A percentile compares a stretch with the other conserved stretches of the same genome.
phyloP scores from a whole-genome alignment of 2,329 filamentous ascomycete genomes.

The Fusarium pininemorale region DNA sequence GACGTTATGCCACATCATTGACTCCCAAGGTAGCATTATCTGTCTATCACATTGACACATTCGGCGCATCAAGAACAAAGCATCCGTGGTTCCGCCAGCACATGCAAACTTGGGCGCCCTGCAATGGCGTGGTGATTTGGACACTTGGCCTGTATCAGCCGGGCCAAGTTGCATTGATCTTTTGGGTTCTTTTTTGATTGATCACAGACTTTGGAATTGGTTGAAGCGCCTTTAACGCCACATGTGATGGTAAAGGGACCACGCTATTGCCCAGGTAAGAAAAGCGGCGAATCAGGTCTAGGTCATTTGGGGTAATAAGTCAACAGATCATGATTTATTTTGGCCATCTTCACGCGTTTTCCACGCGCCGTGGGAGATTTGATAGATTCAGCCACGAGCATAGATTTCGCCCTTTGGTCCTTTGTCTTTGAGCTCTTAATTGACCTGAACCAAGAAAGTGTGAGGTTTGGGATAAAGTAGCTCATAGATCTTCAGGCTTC shows the following conservation, averaged over 20 bases:
- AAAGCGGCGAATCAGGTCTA: conserved; percentile 23
- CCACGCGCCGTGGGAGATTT: conserved; percentile 31
- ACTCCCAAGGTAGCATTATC: conserved; percentile 19
- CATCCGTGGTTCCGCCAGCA: conserved; percentile 14
- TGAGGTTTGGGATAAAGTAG: not conserved
- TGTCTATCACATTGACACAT: conserved; percentile 17
- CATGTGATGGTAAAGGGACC: conserved; percentile 1
- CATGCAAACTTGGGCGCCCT: not conserved
- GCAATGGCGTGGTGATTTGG: not conserved
- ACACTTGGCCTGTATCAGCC: conserved; percentile 6
- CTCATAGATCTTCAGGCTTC: not conserved
- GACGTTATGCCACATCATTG: conserved; percentile 38
- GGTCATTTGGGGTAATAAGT: conserved; percentile 24
- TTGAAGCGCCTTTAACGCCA: conserved; percentile 29
- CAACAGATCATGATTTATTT: conserved; percentile 23
- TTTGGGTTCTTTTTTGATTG: not conserved
- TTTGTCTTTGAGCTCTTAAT: conserved; percentile 1
- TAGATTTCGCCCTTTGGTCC: not conserved
- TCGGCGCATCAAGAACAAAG: not conserved
- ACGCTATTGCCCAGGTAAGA: conserved; percentile 15
- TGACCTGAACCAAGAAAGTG: not conserved
- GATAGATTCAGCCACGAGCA: conserved; percentile 13
- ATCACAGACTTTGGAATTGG: conserved; percentile 23
- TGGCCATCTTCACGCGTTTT: conserved; percentile 18
- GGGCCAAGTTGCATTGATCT: not conserved